Percentiles rank a stretch among this genome's conserved stretches.
Evolutionary conservation across 2,329 filamentous ascomycete genomes (phyloP).

Genomic region (Cordyceps farinosa): DNA sequence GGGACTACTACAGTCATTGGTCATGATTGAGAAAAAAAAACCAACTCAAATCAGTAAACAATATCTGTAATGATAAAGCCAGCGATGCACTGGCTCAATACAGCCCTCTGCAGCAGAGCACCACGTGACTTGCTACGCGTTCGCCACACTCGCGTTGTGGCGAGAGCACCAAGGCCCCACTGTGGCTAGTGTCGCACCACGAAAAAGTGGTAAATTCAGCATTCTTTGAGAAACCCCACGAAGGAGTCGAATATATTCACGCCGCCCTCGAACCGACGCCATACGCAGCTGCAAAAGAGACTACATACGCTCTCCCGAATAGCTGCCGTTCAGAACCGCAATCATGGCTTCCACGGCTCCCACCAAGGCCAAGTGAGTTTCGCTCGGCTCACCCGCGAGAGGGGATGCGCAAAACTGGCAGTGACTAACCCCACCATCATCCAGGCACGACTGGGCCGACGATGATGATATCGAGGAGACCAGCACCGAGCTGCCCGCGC

Average conservation of each 20-base stretch:
- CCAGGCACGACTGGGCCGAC: constrained; percentile 84
- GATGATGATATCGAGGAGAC: constrained; percentile 84
- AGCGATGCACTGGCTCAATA: background rate
- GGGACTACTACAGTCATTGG: too few relatives aligned
- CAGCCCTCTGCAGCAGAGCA: background rate
- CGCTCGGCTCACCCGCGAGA: constrained; percentile 19
- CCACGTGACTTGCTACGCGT: constrained; percentile 23
- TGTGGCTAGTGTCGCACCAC: constrained; percentile 35
- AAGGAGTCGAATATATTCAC: constrained; percentile 22
- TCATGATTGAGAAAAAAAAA: too few relatives aligned
- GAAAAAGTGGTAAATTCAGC: constrained; percentile 41
- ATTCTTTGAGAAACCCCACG: constrained; percentile 37
- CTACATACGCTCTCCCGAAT: constrained; percentile 13
- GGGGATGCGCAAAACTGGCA: constrained; percentile 8
- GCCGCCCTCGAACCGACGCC: constrained; percentile 24
- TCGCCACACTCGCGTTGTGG: constrained; percentile 14
- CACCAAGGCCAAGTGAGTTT: constrained; percentile 40
- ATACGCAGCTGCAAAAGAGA: constrained; percentile 15
- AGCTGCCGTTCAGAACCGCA: constrained; percentile 16
- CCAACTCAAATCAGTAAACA: too few relatives aligned
- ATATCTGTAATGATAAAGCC: too few relatives aligned
- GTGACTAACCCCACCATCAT: constrained; percentile 36
- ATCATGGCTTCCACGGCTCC: constrained; percentile 39
- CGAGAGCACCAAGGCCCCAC: constrained; percentile 28
- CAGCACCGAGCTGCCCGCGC: constrained; percentile 67